Evolutionary conservation across 2,329 filamentous ascomycete genomes (phyloP).

Genomic region (Trichoderma koningii): DNA sequence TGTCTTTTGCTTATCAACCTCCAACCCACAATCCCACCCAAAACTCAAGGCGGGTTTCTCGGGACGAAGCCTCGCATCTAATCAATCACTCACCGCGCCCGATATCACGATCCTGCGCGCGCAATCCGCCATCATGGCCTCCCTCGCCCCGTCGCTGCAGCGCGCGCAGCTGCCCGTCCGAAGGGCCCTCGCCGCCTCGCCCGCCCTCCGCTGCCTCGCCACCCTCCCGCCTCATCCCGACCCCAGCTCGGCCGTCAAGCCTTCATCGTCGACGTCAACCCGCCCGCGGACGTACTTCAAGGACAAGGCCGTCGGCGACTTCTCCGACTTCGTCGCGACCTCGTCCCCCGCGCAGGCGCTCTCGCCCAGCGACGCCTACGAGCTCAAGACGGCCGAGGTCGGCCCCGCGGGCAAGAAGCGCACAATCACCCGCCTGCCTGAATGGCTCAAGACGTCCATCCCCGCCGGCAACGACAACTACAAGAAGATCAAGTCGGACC

Average conservation of each 20-base stretch:
- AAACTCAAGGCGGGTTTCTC: conserved; percentile 9
- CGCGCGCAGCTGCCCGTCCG: conserved; percentile 48
- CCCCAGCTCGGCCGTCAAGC: conserved; percentile 31
- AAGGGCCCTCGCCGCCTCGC: conserved; percentile 42
- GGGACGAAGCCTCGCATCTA: neutral
- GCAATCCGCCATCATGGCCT: conserved; percentile 39
- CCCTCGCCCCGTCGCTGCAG: conserved; percentile 46
- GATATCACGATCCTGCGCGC: neutral
- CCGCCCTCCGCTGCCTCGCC: conserved; percentile 47
- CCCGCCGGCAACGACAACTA: conserved; percentile 79
- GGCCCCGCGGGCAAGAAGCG: conserved; percentile 63
- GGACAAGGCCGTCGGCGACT: conserved; percentile 57
- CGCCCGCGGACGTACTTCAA: conserved; percentile 59
- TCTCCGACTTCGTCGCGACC: conserved; percentile 58
- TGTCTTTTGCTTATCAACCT: neutral
- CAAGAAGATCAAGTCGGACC: conserved; percentile 92
- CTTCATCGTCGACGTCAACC: conserved; percentile 18
- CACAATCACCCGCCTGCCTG: conserved; percentile 74
- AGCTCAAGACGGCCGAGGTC: conserved; percentile 63
- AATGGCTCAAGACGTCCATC: conserved; percentile 96
- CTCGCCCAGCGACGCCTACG: conserved; percentile 57
- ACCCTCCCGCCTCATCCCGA: conserved; percentile 47
- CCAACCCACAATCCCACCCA: neutral
- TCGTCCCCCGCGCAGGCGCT: conserved; percentile 48
- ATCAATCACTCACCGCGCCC: neutral